These are phyloP conservation scores for Leucogyrophana mollusca DNA, from an alignment of 768 basidiomycete species.

Conservation along the genomic window DNA sequence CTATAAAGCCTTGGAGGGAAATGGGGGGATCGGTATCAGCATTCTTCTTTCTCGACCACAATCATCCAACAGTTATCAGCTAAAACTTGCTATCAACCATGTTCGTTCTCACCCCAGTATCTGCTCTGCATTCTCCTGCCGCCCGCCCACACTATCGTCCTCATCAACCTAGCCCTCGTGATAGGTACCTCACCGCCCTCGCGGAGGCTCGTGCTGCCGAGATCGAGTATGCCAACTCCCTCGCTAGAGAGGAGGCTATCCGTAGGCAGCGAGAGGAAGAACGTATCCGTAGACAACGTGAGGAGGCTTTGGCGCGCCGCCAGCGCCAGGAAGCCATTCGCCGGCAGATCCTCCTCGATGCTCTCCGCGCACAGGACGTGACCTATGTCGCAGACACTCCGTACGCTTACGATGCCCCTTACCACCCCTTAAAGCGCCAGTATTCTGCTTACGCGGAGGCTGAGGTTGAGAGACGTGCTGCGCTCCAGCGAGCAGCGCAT, in stretches of 20 bases:
- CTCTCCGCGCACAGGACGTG: background rate
- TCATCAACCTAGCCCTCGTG: slow-evolving; percentile 19
- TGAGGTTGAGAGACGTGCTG: background rate
- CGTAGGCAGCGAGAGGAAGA: slow-evolving; percentile 23
- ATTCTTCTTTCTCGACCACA: background rate
- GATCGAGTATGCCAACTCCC: slow-evolving; percentile 33
- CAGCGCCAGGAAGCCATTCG: background rate
- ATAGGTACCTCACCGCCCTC: slow-evolving; percentile 36
- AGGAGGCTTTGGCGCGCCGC: slow-evolving; percentile 1
- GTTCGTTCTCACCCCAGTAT: slow-evolving; percentile 9
- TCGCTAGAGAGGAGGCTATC: slow-evolving; percentile 31
- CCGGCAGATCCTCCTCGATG: slow-evolving; percentile 3
- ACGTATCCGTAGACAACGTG: slow-evolving; percentile 11
- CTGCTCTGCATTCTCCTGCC: slow-evolving; percentile 1
- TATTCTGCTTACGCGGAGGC: background rate
- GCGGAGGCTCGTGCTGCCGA: slow-evolving; percentile 37
- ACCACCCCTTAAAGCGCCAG: background rate
- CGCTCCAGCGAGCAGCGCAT: background rate
- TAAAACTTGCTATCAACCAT: slow-evolving; percentile 3
- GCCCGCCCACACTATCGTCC: background rate
- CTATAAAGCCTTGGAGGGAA: slow-evolving; percentile 2
- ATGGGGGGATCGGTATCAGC: background rate
- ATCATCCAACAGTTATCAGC: background rate
- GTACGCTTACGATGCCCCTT: background rate
- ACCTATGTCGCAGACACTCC: background rate